Evolutionary conservation across 83 land plant genomes (phyloP).

Genomic region (Larix sibirica): DNA sequence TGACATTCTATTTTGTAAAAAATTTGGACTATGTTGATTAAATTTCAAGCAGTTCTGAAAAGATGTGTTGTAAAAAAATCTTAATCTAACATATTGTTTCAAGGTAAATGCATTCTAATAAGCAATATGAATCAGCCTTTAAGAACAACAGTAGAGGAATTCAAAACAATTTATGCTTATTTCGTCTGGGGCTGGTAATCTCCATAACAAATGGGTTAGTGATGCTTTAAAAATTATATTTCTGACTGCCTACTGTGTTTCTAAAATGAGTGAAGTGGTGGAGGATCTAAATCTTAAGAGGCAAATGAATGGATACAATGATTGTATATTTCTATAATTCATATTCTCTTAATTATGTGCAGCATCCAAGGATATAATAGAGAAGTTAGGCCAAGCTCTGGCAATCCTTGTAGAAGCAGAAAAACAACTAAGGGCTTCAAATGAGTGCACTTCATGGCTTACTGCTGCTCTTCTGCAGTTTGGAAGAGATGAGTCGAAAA

Average conservation of each 20-base stretch:
- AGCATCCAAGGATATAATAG: constrained; percentile 36
- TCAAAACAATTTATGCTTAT: too few relatives aligned
- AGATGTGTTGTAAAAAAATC: neutral
- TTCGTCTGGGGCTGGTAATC: too few relatives aligned
- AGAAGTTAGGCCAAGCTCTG: constrained; percentile 46
- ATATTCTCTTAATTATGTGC: neutral
- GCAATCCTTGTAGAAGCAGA: constrained; percentile 60
- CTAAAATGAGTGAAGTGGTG: neutral
- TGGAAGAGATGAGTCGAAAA: constrained; percentile 16
- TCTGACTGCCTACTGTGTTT: neutral
- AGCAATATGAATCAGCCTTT: too few relatives aligned
- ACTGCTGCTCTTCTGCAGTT: constrained; percentile 68
- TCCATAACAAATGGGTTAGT: too few relatives aligned
- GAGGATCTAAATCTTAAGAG: neutral
- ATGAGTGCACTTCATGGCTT: constrained; percentile 61
- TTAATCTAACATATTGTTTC: neutral
- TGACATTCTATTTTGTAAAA: neutral
- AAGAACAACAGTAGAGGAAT: too few relatives aligned
- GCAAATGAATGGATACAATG: neutral
- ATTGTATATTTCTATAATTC: neutral
- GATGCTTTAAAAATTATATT: neutral
- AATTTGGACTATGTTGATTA: neutral
- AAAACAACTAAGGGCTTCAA: constrained; percentile 61
- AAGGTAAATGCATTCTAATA: too few relatives aligned
- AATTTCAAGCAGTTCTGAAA: neutral